Percentiles rank a stretch among this genome's conserved stretches.
Conservation (phyloP, 2,329 filamentous ascomycete genomes). For the Penicillium polonicum region DNA sequence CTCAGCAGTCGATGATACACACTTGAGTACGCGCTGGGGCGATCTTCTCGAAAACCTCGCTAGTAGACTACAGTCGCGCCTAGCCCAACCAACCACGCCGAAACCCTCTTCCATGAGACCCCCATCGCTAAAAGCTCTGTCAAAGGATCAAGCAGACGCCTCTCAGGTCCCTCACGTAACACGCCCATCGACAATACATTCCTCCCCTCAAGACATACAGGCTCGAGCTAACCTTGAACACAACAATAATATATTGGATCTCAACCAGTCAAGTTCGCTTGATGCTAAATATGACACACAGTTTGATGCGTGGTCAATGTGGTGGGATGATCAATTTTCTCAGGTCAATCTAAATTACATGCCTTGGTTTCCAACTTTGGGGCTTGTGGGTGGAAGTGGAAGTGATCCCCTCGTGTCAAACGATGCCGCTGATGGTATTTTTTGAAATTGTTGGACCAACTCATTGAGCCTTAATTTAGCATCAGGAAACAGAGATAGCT, state of each 20-base stretch:
- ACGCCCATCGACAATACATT: background rate
- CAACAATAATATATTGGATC: background rate
- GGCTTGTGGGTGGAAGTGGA: background rate
- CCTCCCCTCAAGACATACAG: background rate
- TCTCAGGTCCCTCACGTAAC: background rate
- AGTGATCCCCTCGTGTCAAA: background rate
- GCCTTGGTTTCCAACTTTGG: slow-evolving; percentile 5
- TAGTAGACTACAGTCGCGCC: too few species aligned
- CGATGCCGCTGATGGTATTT: background rate
- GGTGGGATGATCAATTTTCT: slow-evolving; percentile 2
- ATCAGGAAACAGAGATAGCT: background rate
- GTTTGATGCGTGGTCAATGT: background rate
- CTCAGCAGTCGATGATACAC: too few species aligned
- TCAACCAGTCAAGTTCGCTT: background rate
- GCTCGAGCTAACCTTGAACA: background rate
- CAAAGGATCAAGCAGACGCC: background rate
- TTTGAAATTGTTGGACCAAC: background rate
- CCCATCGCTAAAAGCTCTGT: background rate
- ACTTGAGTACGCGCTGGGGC: too few species aligned
- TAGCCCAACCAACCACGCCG: too few species aligned
- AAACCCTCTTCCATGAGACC: too few species aligned
- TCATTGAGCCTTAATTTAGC: background rate
- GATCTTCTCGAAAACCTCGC: too few species aligned
- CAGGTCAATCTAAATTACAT: slow-evolving; percentile 3
- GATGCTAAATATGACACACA: background rate